Conservation (phyloP, 345 rosid species). For the Eucalyptus cloeziana region DNA sequence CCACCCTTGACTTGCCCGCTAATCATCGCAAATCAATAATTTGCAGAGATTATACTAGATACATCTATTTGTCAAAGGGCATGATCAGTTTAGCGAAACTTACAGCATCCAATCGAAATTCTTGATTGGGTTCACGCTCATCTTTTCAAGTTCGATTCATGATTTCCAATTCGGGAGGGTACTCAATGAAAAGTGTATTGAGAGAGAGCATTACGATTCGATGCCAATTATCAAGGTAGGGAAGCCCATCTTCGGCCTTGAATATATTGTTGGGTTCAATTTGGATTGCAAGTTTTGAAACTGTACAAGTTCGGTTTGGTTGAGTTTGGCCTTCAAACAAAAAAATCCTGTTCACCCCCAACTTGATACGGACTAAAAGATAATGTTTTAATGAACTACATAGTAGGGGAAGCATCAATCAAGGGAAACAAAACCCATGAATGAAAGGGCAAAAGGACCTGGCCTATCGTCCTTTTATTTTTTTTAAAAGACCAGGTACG, state of each 20-base stretch:
- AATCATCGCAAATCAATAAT: neutral
- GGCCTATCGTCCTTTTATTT: neutral
- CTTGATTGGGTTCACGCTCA: neutral
- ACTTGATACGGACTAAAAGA: neutral
- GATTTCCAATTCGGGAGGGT: neutral
- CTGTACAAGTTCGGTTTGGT: neutral
- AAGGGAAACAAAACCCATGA: neutral
- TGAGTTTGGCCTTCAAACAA: neutral
- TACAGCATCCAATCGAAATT: neutral
- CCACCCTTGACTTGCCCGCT: neutral
- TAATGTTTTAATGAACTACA: neutral
- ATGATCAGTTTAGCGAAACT: neutral
- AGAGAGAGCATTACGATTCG: neutral
- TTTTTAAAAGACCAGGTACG: neutral
- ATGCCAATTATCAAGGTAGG: neutral
- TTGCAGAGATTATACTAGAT: neutral
- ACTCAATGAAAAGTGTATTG: neutral
- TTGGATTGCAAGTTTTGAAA: neutral
- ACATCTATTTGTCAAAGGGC: neutral
- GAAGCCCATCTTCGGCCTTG: neutral
- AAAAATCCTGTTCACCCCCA: neutral
- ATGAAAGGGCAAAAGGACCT: neutral
- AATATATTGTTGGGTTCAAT: neutral
- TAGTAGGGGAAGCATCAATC: neutral
- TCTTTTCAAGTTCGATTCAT: neutral